Evolutionary conservation across 2,329 filamentous ascomycete species (phyloP).

Genomic region (Trichoderma cornu-damae): DNA sequence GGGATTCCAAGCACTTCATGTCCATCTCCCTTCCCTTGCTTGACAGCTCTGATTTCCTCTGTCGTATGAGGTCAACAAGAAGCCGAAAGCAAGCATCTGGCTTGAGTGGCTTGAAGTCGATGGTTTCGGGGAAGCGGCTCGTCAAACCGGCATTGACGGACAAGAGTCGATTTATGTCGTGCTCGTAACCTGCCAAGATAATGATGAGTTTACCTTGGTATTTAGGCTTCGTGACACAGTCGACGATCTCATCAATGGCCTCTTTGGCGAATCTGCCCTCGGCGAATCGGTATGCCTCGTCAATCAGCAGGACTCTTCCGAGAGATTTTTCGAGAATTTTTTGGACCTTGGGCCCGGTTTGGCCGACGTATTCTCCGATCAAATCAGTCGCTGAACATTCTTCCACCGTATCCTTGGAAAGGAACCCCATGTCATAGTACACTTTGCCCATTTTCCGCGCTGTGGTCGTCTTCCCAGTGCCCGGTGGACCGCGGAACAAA

Average conservation of each 20-base stretch:
- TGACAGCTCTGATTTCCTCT: conserved; percentile 25
- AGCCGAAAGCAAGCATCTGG: conserved; percentile 38
- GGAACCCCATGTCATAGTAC: conserved; percentile 68
- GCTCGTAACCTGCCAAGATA: conserved; percentile 64
- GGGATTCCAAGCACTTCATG: conserved; percentile 26
- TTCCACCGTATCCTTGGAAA: conserved; percentile 54
- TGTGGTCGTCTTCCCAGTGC: conserved; percentile 68
- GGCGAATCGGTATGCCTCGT: conserved; percentile 63
- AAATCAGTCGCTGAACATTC: conserved; percentile 66
- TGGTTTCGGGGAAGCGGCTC: conserved; percentile 58
- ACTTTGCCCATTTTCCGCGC: conserved; percentile 71
- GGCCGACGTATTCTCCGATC: conserved; percentile 62
- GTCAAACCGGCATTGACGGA: conserved; percentile 57
- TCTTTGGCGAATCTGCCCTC: conserved; percentile 54
- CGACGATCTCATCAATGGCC: conserved; percentile 50
- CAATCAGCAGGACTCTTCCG: conserved; percentile 64
- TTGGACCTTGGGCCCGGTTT: conserved; percentile 63
- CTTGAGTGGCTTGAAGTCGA: conserved; percentile 49
- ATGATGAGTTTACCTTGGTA: conserved; percentile 58
- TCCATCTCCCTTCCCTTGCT: conserved; percentile 24
- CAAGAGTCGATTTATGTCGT: conserved; percentile 61
- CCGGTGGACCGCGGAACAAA: conserved; percentile 60
- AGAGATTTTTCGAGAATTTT: conserved; percentile 54
- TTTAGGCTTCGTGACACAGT: conserved; percentile 48
- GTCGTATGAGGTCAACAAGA: conserved; percentile 36